These are phyloP conservation scores for Phytopythium cucurbitacearum DNA, from an alignment of 352 stramenopile genomes.

Conservation along the genomic window DNA sequence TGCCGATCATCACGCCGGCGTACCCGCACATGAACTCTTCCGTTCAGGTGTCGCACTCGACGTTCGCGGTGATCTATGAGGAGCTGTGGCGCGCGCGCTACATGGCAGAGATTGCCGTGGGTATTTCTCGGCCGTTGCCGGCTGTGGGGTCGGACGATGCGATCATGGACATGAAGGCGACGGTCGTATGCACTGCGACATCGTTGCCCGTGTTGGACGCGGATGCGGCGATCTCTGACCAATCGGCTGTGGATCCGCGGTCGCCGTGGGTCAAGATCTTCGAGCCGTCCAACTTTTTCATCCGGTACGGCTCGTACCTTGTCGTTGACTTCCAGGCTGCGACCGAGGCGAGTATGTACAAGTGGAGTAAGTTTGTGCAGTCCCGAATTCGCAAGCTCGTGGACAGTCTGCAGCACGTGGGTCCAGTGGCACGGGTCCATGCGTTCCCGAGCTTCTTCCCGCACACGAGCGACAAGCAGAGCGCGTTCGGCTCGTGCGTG, in stretches of 20 bases:
- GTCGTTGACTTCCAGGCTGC: slow-evolving; percentile 64
- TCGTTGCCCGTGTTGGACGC: slow-evolving; percentile 22
- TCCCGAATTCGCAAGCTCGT: slow-evolving; percentile 79
- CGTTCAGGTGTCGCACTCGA: slow-evolving; percentile 93
- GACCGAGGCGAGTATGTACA: slow-evolving; percentile 60
- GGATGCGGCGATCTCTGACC: slow-evolving; percentile 1
- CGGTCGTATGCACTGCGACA: slow-evolving; percentile 29
- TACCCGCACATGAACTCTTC: slow-evolving; percentile 98
- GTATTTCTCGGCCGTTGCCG: slow-evolving; percentile 39
- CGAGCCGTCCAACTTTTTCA: slow-evolving; percentile 78
- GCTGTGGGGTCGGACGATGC: slow-evolving; percentile 14
- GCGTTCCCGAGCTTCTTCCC: slow-evolving; percentile 68
- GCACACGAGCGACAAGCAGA: slow-evolving; percentile 32
- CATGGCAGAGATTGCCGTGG: slow-evolving; percentile 55
- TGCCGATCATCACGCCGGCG: slow-evolving; percentile 98
- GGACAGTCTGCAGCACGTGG: slow-evolving; percentile 67
- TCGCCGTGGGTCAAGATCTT: slow-evolving; percentile 71
- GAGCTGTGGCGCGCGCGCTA: slow-evolving; percentile 85
- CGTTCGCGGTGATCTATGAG: slow-evolving; percentile 91
- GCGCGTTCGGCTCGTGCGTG: slow-evolving; percentile 61
- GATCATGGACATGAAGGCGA: slow-evolving; percentile 27
- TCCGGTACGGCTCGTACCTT: slow-evolving; percentile 78
- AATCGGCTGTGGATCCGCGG: slow-evolving; percentile 3
- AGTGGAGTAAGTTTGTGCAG: slow-evolving; percentile 80
- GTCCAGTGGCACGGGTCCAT: slow-evolving; percentile 50